Evolutionary conservation across 1,284 basidiomycete species (phyloP), one percentile per base, ranked within the genome.

Genomic region (Athelia sp.): DNA sequence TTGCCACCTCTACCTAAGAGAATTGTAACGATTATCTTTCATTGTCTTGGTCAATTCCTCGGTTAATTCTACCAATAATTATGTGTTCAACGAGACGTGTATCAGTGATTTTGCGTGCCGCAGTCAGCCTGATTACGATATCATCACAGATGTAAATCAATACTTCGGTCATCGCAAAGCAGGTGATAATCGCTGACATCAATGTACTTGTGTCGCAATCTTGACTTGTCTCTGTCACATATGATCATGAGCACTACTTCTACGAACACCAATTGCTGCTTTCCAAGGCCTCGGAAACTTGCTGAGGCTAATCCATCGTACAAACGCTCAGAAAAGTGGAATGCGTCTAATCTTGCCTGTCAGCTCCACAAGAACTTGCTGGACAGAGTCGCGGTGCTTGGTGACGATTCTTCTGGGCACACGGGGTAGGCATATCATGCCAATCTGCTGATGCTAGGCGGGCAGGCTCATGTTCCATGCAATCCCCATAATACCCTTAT

Each of bases 381-480:
- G 36, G 79, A 81, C 52, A 67, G 74, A 54, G 79, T 84, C 3
- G 79, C 80, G 54, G 81, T 85, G n/a, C 73, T 90, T 0, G 85
- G 85, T 4, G 70, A 75, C 49, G 72, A 75, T 43, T 51, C 46
- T 29, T 55, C 70, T 51, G 84, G 87, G 9, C 87, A 90, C 62
- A 79, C 78, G 38, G 87, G 86, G 82, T 82, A 62, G 57, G 75
- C 57, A 24, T 32, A 23, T n/a, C 32, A 18, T 47, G 43, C 29
- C 38, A 22, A 53, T 46, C 47, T 32, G 23, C 22, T 21, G 26
- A 13, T 6, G 24, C 35, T 44, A n/a, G 15, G 15, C 19, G 36
- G n/a, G 6, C 36, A 40, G 36, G 15, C 36, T 40, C 26, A 29
- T 6, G 17, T 34, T 18, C 49, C 21, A 21, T 35, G 36, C 35